These are phyloP conservation scores for Lentinula aciculospora DNA, from an alignment of 768 basidiomycete genomes.

Conservation along the genomic window DNA sequence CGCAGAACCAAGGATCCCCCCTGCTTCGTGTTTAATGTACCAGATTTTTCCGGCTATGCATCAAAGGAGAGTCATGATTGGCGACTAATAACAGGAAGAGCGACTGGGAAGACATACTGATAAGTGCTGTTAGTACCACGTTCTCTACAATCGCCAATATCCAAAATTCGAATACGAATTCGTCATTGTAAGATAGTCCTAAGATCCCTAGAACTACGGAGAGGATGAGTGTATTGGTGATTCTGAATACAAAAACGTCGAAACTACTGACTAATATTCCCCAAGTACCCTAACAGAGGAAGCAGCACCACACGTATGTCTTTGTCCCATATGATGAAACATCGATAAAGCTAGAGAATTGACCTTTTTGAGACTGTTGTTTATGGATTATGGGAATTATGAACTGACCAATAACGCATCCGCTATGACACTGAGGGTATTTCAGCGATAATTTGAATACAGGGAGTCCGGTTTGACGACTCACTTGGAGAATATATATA, in stretches of 20 bases:
- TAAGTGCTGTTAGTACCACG: not conserved
- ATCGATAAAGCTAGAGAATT: conserved; percentile 17
- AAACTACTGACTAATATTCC: conserved; percentile 9
- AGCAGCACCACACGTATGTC: conserved; percentile 10
- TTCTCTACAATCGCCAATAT: not conserved
- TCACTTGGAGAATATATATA: conserved; percentile 1
- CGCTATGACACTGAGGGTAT: not conserved
- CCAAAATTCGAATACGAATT: not conserved
- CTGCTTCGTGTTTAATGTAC: not conserved
- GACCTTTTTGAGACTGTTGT: not conserved
- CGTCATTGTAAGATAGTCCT: not conserved
- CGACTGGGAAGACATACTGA: not conserved
- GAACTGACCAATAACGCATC: not conserved
- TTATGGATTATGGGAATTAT: too few relatives aligned
- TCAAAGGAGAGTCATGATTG: too few relatives aligned
- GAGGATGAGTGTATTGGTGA: not conserved
- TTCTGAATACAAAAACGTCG: too few relatives aligned
- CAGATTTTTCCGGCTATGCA: not conserved
- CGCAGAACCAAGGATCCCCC: not conserved
- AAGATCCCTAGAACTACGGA: not conserved
- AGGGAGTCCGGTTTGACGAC: not conserved
- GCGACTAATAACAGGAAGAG: not conserved
- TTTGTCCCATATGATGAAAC: conserved; percentile 15
- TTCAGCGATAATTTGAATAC: not conserved
- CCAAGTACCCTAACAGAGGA: conserved; percentile 10